Evolutionary conservation across 345 rosid genomes (phyloP).

Genomic region (Aquilaria malaccensis): DNA sequence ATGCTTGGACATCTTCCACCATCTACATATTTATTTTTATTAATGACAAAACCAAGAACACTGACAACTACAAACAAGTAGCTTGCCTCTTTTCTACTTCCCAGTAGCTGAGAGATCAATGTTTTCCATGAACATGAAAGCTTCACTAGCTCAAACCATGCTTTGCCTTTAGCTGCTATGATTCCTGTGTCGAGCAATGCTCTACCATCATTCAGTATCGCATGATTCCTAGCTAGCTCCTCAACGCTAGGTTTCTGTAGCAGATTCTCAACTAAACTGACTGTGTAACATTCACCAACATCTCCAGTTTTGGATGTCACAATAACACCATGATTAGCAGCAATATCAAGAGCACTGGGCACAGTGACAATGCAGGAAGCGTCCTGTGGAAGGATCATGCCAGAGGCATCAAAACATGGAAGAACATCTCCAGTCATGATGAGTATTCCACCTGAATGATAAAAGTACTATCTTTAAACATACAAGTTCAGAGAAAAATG

Average conservation of each 20-base stretch:
- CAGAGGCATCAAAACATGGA: slow-evolving; percentile 90
- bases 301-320: slow-evolving; percentile 61
- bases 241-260: slow-evolving; percentile 80
- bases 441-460: slow-evolving; percentile 69
- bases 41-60: too few relatives aligned
- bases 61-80: slow-evolving; percentile 10
- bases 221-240: slow-evolving; percentile 63
- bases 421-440: slow-evolving; percentile 99
- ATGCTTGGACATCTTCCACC: too few relatives aligned
- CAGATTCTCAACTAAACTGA: slow-evolving; percentile 70
- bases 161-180: slow-evolving; percentile 83
- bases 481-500: too few relatives aligned
- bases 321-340: slow-evolving; percentile 91
- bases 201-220: slow-evolving; percentile 85
- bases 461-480: neutral
- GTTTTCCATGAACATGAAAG: slow-evolving; percentile 78
- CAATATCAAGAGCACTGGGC: slow-evolving; percentile 91
- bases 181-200: slow-evolving; percentile 93
- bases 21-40: neutral
- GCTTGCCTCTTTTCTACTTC: slow-evolving; percentile 57
- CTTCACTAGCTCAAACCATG: slow-evolving; percentile 71
- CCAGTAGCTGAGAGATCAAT: slow-evolving; percentile 66
- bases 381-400: slow-evolving; percentile 69
- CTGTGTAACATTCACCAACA: slow-evolving; percentile 26
- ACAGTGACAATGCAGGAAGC: slow-evolving; percentile 84